Evolutionary conservation across 179 eudicot genomes (phyloP).

Genomic region (Gypsophila paniculata): DNA sequence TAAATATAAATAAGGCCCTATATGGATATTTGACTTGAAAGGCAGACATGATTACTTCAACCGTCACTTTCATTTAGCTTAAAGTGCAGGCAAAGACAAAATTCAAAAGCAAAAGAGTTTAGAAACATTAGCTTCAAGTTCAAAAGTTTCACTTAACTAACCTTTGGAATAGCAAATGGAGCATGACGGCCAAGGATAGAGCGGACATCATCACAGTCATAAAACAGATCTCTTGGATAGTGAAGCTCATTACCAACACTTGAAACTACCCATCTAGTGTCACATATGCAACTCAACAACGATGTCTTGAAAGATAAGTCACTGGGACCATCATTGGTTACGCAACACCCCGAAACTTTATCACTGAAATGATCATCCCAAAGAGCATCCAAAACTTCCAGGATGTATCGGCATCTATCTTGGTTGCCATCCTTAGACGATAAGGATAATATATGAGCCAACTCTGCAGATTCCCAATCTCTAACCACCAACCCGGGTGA

Average conservation of each 20-base stretch:
- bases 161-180: constrained; percentile 87
- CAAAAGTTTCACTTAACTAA: constrained; percentile 28
- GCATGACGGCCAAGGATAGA: constrained; percentile 68
- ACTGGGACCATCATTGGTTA: constrained; percentile 33
- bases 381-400: constrained; percentile 70
- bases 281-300: constrained; percentile 44
- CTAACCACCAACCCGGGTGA: constrained; percentile 38
- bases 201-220: constrained; percentile 73
- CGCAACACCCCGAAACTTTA: constrained; percentile 47
- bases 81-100: not conserved
- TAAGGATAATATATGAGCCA: constrained; percentile 46
- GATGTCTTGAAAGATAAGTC: constrained; percentile 54
- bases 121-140: not conserved
- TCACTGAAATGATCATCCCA: constrained; percentile 76
- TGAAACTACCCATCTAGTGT: constrained; percentile 61
- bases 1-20: not conserved
- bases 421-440: constrained; percentile 43
- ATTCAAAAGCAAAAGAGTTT: constrained; percentile 6
- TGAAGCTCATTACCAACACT: constrained; percentile 56
- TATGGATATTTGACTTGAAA: not conserved
- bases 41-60: not conserved
- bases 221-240: constrained; percentile 63
- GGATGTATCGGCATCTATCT: constrained; percentile 49
- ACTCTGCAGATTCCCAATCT: constrained; percentile 92
- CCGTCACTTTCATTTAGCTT: not conserved